Base-by-base conservation (phyloP, 495 filamentous ascomycete genomes). In the Penicillium mononematosum region DNA sequence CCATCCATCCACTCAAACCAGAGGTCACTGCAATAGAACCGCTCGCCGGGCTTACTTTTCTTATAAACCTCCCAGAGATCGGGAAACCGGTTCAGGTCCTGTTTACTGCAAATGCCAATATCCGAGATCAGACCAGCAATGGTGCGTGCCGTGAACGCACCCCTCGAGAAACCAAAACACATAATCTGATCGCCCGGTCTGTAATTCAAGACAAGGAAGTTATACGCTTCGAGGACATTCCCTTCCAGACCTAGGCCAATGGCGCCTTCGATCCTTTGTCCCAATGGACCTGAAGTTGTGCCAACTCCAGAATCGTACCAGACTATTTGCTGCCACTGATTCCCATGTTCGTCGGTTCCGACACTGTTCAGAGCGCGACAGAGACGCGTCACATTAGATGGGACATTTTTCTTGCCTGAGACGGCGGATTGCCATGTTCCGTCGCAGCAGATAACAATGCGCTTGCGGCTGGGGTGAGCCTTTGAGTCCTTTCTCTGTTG, bases 91-190 rank as follows among this genome's bases (percentile, higher is more conserved):
- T 75, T 70, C 61, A 81, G 62, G 5, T 77, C 75, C 4, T 65
- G 56, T 25, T 69, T 69, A 0, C 68, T 70, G 10, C 79, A 67
- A 1, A 81, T 62, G 3, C 84, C 84, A 51, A 84, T 69, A 38
- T 78, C 68, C 8, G 66, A 76, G 19, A 85, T 77, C 0, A 86
- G 57, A 0, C 81, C 83, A 14, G 81, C 82, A 20, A 84, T 73
- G 14, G 78, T 75, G 17, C 83, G 73, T 4, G 77, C 83, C 1
- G 83, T 85, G 55, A 78, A 86, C 1, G 83, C 82, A 5, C 83
- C 83, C 8, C 83, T 73, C 2, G 81, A 84, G 63, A 85, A 86
- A 2, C 83, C 83, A 51, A 86, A 78, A 50, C 83, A 78, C 65
- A 76, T 81, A 20, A 86, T 81, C 59, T 85, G 73, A 63, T 86